These are phyloP conservation scores for Puccinia triticina DNA, from an alignment of 1,284 basidiomycete genomes.

Conservation along the genomic window DNA sequence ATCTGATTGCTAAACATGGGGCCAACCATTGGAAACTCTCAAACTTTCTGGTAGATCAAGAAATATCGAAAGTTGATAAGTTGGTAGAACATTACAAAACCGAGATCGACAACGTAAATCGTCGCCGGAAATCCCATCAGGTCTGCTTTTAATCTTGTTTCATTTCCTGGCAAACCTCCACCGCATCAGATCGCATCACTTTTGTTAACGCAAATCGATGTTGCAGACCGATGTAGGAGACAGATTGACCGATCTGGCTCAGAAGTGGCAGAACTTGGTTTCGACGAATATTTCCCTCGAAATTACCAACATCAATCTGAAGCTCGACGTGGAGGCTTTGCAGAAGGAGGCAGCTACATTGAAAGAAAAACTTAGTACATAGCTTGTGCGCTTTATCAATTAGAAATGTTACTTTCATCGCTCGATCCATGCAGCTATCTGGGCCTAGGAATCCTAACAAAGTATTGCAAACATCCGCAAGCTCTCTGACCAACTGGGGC, in stretches of 20 bases:
- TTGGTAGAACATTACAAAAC: conserved; percentile 73
- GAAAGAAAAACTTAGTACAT: conserved; percentile 21
- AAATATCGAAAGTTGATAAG: conserved; percentile 73
- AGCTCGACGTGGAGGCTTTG: conserved; percentile 68
- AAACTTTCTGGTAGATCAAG: conserved; percentile 81
- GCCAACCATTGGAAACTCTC: conserved; percentile 87
- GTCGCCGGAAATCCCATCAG: conserved; percentile 80
- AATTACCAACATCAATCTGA: conserved; percentile 83
- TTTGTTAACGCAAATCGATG: conserved; percentile 49
- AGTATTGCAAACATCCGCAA: too few relatives aligned
- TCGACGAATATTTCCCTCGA: conserved; percentile 84
- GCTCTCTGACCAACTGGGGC: too few relatives aligned
- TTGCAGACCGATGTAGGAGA: conserved; percentile 72
- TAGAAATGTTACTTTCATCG: too few relatives aligned
- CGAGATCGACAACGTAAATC: conserved; percentile 77
- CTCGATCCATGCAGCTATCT: too few relatives aligned
- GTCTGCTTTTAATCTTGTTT: conserved; percentile 61
- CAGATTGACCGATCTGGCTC: conserved; percentile 77
- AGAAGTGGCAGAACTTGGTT: conserved; percentile 83
- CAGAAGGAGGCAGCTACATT: conserved; percentile 56
- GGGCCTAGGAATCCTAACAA: too few relatives aligned
- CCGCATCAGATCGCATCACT: conserved; percentile 52
- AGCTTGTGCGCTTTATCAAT: neutral
- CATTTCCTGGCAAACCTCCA: conserved; percentile 18
- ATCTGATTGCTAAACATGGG: conserved; percentile 82